These are phyloP conservation scores for Spathaspora sp. DNA, from an alignment of 1,139 yeast genomes.

Conservation along the genomic window DNA sequence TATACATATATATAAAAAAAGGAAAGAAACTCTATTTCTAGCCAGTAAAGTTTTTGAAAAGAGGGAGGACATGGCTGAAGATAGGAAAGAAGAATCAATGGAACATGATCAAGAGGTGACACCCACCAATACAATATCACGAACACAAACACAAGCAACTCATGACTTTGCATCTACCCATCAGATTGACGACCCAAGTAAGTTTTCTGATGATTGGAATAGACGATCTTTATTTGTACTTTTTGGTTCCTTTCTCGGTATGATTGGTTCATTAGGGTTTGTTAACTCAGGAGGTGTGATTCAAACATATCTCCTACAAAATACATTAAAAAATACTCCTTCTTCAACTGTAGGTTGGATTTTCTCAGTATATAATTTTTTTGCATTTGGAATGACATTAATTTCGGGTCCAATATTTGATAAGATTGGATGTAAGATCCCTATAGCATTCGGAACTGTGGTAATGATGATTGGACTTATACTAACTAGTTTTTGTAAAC, in stretches of 20 bases:
- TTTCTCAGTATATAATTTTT: constrained; percentile 30
- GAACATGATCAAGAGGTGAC: not conserved
- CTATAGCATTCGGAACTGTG: constrained; percentile 18
- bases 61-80: not conserved
- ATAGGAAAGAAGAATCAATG: not conserved
- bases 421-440: constrained; percentile 21
- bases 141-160: not conserved
- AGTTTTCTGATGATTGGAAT: constrained; percentile 26
- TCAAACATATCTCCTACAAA: constrained; percentile 23
- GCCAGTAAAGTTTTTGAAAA: not conserved
- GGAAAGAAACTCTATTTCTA: not conserved
- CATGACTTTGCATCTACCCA: constrained; percentile 2
- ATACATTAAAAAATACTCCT: constrained; percentile 18
- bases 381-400: constrained; percentile 26
- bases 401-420: constrained; percentile 34
- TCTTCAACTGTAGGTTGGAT: constrained; percentile 33
- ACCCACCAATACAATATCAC: not conserved
- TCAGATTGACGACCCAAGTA: constrained; percentile 18
- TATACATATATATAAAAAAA: too few relatives aligned
- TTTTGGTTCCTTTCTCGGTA: constrained; percentile 26
- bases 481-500: constrained; percentile 21
- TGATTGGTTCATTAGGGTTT: constrained; percentile 26
- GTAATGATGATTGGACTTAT: constrained; percentile 23
- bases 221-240: constrained; percentile 21
- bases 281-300: constrained; percentile 30